These are phyloP conservation scores for Trypanosomatidae sp. DNA, from an alignment of 208 protist species.

Conservation along the genomic window DNA sequence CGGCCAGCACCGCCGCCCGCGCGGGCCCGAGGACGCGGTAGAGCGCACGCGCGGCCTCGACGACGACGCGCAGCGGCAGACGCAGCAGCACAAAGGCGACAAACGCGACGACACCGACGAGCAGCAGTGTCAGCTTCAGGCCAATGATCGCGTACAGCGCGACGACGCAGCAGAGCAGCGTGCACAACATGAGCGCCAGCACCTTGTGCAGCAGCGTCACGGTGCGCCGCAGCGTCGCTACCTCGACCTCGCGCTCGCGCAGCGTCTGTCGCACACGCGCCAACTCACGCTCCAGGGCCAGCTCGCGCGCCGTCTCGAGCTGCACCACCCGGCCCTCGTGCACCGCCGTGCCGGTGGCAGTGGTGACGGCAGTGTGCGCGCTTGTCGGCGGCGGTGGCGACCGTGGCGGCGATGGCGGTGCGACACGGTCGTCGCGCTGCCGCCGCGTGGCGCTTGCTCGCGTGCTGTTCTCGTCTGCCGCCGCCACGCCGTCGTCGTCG, in stretches of 20 bases:
- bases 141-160: slow-evolving; percentile 39
- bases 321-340: slow-evolving; percentile 8
- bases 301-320: slow-evolving; percentile 8
- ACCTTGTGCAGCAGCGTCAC: slow-evolving; percentile 40
- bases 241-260: slow-evolving; percentile 34
- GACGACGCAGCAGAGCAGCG: slow-evolving; percentile 20
- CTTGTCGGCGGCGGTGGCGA: background rate
- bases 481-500: background rate
- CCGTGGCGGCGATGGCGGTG: background rate
- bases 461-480: background rate
- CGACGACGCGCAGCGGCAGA: slow-evolving; percentile 31
- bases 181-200: slow-evolving; percentile 32
- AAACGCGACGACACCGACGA: slow-evolving; percentile 12
- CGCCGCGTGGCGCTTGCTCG: background rate
- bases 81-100: slow-evolving; percentile 18
- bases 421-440: background rate
- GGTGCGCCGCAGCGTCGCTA: slow-evolving; percentile 49
- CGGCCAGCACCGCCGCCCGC: slow-evolving; percentile 15
- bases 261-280: slow-evolving; percentile 8
- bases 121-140: slow-evolving; percentile 37
- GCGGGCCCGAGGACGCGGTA: slow-evolving; percentile 48
- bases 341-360: slow-evolving; percentile 3
- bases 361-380: slow-evolving; percentile 1
- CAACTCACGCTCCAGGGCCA: slow-evolving; percentile 15
- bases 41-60: slow-evolving; percentile 25